phyloP scores from a whole-genome alignment of 495 filamentous ascomycete species.

The Acidiella bohemica region DNA sequence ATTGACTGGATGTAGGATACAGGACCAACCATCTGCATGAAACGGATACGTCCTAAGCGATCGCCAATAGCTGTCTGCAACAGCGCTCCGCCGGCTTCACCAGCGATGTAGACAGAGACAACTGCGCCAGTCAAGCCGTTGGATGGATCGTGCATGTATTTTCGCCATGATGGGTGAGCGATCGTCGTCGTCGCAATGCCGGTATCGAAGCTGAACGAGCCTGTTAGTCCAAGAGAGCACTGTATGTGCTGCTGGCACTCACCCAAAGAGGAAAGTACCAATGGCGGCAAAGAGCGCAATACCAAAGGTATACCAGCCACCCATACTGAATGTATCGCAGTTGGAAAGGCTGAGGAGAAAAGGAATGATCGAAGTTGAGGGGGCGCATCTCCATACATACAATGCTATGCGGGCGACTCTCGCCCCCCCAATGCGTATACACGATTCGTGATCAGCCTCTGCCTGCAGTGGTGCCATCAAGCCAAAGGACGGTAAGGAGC shows the following conservation, averaged over 20 bases:
- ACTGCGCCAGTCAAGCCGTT: constrained; percentile 44
- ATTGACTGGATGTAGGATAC: too few relatives aligned
- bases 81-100: constrained; percentile 41
- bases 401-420: too few relatives aligned
- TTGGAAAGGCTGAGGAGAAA: too few relatives aligned
- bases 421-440: too few relatives aligned
- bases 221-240: background rate
- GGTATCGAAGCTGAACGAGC: too few relatives aligned
- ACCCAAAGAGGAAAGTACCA: constrained; percentile 12
- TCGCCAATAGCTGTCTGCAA: constrained; percentile 42
- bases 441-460: too few relatives aligned
- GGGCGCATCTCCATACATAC: too few relatives aligned
- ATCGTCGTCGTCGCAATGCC: constrained; percentile 30
- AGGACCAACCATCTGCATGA: constrained; percentile 48
- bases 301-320: constrained; percentile 10
- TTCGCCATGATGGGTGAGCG: constrained; percentile 46
- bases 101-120: constrained; percentile 47
- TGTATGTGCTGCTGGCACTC: background rate
- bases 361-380: too few relatives aligned
- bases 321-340: too few relatives aligned
- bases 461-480: too few relatives aligned
- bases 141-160: constrained; percentile 44
- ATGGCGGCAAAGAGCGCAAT: constrained; percentile 15
- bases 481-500: too few relatives aligned
- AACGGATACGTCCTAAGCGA: constrained; percentile 42